Base-by-base conservation (phyloP, 768 basidiomycete species). In the Lentinula edodes region DNA sequence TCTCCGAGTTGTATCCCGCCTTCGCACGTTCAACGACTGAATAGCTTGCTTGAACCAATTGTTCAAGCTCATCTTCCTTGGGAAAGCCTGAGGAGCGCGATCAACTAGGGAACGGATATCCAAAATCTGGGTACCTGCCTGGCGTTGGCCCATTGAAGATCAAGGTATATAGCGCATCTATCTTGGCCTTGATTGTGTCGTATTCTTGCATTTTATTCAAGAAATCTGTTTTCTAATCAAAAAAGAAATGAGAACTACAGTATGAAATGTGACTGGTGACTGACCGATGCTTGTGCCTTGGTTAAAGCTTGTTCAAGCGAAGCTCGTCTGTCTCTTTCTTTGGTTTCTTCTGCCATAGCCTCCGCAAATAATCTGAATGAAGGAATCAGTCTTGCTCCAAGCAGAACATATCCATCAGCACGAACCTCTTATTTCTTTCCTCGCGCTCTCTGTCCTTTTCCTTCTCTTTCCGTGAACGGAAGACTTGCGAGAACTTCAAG, bases 131-230 rank as follows among this genome's bases (percentile, higher is more conserved):
- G 8, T 13, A 51, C 43, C 13, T 23, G 48, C 58, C 58, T 46
- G 58, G 58, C 5, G 58, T 60, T 5, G 58, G 58, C 9, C 58
- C 58, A 32, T 46, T 60, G 45, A 60, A 60, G 35, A 60, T 51
- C 8, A 60, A 36, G 18, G 28, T 16, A 46, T 60, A 60, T 7
- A 60, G 15, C 2, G 58, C 58, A 48, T 60, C 58, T 45, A 60
- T 35, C 48, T 39, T 48, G 28, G 32, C 58, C 32, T 18, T 39
- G 10, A 60, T 43, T 39, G 13, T 36, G 10, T 60, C 58, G 43
- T 60, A 60, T 6, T 60, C 58, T 36, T 51, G 20, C 36, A 60
- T 46, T 51, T 38, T 32, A n/a, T 23, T 16, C n/a, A 23, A 38
- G 8, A 51, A n/a, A 12, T 60, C 58, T n/a, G 46, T 13, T 60